phyloP scores from a whole-genome alignment of 2,329 filamentous ascomycete species.

The Fusarium nanum region DNA sequence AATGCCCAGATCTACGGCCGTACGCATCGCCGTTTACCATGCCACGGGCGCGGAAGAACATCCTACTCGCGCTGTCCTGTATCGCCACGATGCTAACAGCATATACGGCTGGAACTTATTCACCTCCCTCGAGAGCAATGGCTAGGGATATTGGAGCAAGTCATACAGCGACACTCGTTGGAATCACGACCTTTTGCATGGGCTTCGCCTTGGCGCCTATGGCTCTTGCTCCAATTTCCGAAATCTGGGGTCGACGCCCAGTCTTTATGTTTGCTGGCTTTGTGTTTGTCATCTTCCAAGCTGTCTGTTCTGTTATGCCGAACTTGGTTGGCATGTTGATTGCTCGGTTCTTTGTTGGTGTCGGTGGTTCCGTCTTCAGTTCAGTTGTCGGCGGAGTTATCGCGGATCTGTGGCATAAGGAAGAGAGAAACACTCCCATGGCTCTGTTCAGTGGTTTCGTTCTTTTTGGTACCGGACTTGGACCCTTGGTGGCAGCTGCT shows the following conservation, averaged over 20 bases:
- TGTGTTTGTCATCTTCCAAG: constrained; percentile 76
- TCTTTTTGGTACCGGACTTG: constrained; percentile 81
- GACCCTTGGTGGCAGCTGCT: constrained; percentile 77
- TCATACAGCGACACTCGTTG: constrained; percentile 73
- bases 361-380: constrained; percentile 82
- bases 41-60: constrained; percentile 74
- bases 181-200: constrained; percentile 83
- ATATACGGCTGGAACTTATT: constrained; percentile 84
- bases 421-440: constrained; percentile 90
- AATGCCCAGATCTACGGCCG: constrained; percentile 71
- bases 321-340: constrained; percentile 79
- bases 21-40: constrained; percentile 80
- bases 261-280: constrained; percentile 81
- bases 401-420: constrained; percentile 82
- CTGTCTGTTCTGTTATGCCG: constrained; percentile 77
- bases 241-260: constrained; percentile 87
- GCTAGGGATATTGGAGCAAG: constrained; percentile 73
- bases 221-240: constrained; percentile 87
- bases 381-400: constrained; percentile 95
- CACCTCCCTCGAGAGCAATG: constrained; percentile 75
- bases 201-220: constrained; percentile 89
- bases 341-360: constrained; percentile 79
- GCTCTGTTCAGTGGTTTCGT: constrained; percentile 85
- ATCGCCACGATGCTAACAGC: constrained; percentile 81
- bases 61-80: constrained; percentile 80